Conservation (phyloP, 139 green algal genomes). For the Ostreobium quekettii region DNA sequence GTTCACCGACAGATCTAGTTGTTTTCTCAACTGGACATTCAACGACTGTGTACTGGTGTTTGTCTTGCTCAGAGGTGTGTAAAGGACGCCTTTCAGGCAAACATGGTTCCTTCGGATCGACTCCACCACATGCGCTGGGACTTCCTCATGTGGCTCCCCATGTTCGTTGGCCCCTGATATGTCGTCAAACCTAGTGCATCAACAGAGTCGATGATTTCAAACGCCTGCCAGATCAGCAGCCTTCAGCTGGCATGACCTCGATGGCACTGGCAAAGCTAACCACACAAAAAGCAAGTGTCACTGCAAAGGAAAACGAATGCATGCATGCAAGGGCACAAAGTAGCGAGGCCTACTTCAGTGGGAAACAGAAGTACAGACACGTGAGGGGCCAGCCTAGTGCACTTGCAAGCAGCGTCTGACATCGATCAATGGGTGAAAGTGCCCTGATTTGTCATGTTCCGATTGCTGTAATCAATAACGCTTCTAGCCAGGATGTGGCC, state of each 20-base stretch:
- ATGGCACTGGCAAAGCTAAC: neutral
- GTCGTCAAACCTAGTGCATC: constrained; percentile 33
- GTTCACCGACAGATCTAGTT: constrained; percentile 85
- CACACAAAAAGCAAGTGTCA: neutral
- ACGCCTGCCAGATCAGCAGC: too few relatives aligned
- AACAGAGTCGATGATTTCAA: neutral
- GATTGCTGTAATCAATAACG: too few relatives aligned
- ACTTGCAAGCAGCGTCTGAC: neutral
- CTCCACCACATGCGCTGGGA: constrained; percentile 48
- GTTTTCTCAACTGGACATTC: constrained; percentile 90
- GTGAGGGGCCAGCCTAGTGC: constrained; percentile 9
- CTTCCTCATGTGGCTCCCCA: constrained; percentile 25
- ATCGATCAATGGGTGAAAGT: too few relatives aligned
- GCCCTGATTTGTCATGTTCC: too few relatives aligned
- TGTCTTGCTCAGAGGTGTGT: constrained; percentile 48
- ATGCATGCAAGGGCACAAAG: neutral
- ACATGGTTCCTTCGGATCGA: constrained; percentile 37
- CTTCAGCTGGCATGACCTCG: neutral
- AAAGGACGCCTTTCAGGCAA: constrained; percentile 81
- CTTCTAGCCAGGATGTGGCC: too few relatives aligned
- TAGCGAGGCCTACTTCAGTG: neutral
- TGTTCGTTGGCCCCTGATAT: constrained; percentile 27
- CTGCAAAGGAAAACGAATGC: neutral
- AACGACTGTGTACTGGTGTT: constrained; percentile 60
- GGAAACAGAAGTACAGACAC: neutral